Evolutionary conservation across 495 filamentous ascomycete species (phyloP), one percentile per base, ranked within the genome.

Genomic region (Aeminium ludgeri): DNA sequence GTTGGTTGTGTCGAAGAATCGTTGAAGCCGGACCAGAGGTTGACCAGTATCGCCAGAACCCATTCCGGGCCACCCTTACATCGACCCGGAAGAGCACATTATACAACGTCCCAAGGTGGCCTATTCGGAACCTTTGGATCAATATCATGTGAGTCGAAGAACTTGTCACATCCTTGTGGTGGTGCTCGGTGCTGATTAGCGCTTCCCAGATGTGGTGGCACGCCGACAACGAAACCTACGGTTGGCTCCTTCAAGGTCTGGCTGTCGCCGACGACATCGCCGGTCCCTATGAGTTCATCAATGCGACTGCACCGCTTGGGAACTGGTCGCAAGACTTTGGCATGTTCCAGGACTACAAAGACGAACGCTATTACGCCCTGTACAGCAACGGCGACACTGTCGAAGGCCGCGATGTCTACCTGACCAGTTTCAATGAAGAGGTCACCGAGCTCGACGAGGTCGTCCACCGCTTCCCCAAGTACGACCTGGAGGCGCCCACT

Each of bases 251-350:
- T 3, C 62, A 65, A 55, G 64, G 64, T 6, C 43, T 61, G 12
- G 64, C 62, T 11, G 48, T 50, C 2, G 52, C 59, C 6, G 55
- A 59, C 27, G 61, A 50, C 13, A 58, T 64, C 31, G 44, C 46
- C 7, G 64, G 62, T 6, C 62, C 64, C 0, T 66, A 66, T 36
- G 51, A 20, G 1, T 65, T 64, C 20, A 52, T 60, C 10, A 51
- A 47, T 33, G 63, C 63, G 10, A 60, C 58, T 2, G 48, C 60
- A 20, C 63, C 63, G 10, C 50, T 65, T 1, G 63, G 63, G 0
- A 66, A 66, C 45, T 66, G 61, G 62, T 63, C 59, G 1, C 64
- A 66, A 31, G 64, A 66, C 34, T 65, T 66, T 40, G 62, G 64
- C 20, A 41, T 65, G 23, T 65, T 66, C 35, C 59, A 58, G 10